phyloP scores from a whole-genome alignment of 202 grass and related monocot genomes.

The Schoenoplectus triqueter region DNA sequence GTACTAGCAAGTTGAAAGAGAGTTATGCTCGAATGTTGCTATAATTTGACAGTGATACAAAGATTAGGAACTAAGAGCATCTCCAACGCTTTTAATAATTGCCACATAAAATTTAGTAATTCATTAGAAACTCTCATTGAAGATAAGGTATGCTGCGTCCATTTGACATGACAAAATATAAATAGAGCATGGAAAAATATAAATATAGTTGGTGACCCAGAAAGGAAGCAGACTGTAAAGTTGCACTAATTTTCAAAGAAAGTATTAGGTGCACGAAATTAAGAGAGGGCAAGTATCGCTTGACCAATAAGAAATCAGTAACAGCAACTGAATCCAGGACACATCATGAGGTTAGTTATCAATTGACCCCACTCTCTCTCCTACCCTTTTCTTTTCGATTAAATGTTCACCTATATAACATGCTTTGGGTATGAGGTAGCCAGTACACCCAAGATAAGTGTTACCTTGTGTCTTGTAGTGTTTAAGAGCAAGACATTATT shows the following conservation, averaged over 20 bases:
- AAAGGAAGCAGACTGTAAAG: constrained; percentile 11
- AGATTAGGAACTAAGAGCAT: constrained; percentile 19
- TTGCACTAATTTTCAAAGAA: not conserved
- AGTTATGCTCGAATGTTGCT: not conserved
- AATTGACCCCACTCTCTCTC: constrained; percentile 32
- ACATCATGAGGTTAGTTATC: constrained; percentile 31
- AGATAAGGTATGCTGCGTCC: not conserved
- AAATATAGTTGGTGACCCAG: not conserved
- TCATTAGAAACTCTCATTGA: too few species aligned
- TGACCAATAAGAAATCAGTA: constrained; percentile 8
- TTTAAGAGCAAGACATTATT: not conserved
- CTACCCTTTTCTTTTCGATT: constrained; percentile 23
- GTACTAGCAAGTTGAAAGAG: not conserved
- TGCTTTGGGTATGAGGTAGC: not conserved
- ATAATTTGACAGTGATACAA: constrained; percentile 20
- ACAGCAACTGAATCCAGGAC: constrained; percentile 22
- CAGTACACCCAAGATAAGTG: not conserved
- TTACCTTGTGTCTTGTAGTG: constrained; percentile 24
- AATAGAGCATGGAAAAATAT: not conserved
- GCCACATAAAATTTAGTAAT: too few species aligned
- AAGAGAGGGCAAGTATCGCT: constrained; percentile 29
- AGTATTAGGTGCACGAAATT: constrained; percentile 40
- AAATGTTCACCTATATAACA: constrained; percentile 32
- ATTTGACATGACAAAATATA: constrained; percentile 16
- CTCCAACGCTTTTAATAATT: too few species aligned